Evolutionary conservation across 441 rosid species (phyloP).

Genomic region (Pelargonium cotyledonis): DNA sequence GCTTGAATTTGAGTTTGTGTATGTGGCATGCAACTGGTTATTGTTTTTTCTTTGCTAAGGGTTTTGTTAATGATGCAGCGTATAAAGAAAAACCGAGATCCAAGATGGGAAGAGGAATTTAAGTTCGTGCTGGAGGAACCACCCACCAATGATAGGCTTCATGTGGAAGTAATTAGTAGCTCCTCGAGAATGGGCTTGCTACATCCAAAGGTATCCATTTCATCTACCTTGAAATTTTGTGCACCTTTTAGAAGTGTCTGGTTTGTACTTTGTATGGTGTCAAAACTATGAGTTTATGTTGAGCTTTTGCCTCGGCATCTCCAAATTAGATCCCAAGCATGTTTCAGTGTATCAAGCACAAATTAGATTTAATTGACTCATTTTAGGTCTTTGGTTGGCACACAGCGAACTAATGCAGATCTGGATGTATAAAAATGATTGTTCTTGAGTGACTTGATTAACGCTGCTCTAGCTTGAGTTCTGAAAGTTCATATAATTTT

Average conservation of each 20-base stretch:
- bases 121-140: not conserved
- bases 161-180: not conserved
- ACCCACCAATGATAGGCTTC: not conserved
- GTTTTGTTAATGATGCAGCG: not conserved
- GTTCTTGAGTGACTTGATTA: too few relatives aligned
- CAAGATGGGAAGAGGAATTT: slow-evolving; percentile 3
- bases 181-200: not conserved
- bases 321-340: too few relatives aligned
- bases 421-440: too few relatives aligned
- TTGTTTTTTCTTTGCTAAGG: not conserved
- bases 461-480: not conserved
- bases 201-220: not conserved
- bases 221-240: not conserved
- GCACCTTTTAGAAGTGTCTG: not conserved
- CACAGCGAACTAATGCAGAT: not conserved
- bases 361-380: not conserved
- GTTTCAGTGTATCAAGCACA: not conserved
- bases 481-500: not conserved
- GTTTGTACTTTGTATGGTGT: not conserved
- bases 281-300: not conserved
- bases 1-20: not conserved
- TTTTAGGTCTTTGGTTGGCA: not conserved
- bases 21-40: too few relatives aligned
- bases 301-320: too few relatives aligned
- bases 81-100: not conserved